Evolutionary conservation across 2,329 filamentous ascomycete species (phyloP), one percentile per base, ranked within the genome.

Genomic region (Trichothecium sympodiale): DNA sequence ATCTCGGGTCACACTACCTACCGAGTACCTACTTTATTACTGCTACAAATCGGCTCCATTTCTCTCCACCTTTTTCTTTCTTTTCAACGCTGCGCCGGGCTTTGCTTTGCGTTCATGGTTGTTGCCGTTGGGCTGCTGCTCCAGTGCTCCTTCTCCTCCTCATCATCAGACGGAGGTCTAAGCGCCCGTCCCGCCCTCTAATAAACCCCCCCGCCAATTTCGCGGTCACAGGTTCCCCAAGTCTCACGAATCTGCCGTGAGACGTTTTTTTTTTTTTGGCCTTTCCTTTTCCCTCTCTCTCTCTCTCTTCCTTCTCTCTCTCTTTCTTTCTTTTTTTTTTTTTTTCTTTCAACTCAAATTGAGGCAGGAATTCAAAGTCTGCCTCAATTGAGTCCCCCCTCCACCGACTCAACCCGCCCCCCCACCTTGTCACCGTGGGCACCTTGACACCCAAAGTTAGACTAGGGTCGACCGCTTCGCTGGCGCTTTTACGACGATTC

Each of bases 241-340:
- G 28, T 30, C 5, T 30, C 15, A 30, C 28, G 15, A 6, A 14
- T 30, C 13, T 6, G 6, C 13, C 15, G 28, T 14, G 28, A 30
- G 15, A 14, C 28, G 13, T 17, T 30, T 17, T 13, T 17, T 14
- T 30, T 6, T 6, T 7, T 30, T 30, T 25, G 20, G 20, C 20
- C 10, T 25, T 10, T 25, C 20, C 20, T 33, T 29, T 33, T 36
- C 38, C 27, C 18, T 38, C 28, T 34, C 23, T 25, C 26, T 18
- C 32, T 40, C 39, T 38, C 36, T 36, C 32, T 23, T 27, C 33
- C 35, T 35, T 35, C 32, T 36, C 34, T 35, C 34, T 37, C 23
- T 29, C 33, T 26, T 34, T 40, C 38, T 27, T 33, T 36, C 26
- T 30, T 33, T 30, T 8, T 17, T 15, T 20, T 30, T 17, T 37